Evolutionary conservation across 2,329 filamentous ascomycete species (phyloP).

Genomic region (Penicillium sp.): DNA sequence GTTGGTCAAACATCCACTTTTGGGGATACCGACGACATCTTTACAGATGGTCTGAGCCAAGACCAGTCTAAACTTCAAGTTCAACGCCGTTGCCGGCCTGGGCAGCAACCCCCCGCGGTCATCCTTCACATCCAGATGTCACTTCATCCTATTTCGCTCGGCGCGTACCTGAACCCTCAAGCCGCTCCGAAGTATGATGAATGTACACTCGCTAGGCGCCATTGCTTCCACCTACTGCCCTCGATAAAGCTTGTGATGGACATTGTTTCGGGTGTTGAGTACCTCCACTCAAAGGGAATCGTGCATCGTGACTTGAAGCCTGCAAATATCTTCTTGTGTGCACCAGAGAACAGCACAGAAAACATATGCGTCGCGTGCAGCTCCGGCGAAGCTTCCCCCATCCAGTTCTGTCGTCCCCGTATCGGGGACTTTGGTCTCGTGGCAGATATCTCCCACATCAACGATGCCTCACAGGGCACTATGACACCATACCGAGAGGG

Average conservation of each 20-base stretch:
- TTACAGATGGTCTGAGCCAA: conserved; percentile 40
- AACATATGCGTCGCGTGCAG: conserved; percentile 48
- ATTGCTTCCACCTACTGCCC: conserved; percentile 62
- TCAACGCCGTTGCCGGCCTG: conserved; percentile 20
- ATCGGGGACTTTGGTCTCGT: conserved; percentile 69
- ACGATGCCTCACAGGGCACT: conserved; percentile 25
- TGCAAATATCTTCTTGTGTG: conserved; percentile 63
- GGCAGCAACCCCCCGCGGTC: conserved; percentile 36
- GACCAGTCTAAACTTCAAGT: conserved; percentile 34
- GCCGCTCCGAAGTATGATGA: conserved; percentile 17
- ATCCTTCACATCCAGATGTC: conserved; percentile 68
- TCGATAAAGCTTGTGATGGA: conserved; percentile 57
- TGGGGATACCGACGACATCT: conserved; percentile 37
- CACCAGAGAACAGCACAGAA: conserved; percentile 47
- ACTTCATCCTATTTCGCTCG: conserved; percentile 60
- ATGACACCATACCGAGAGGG: conserved; percentile 19
- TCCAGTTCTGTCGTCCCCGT: conserved; percentile 53
- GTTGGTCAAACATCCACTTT: conserved; percentile 34
- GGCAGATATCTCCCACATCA: conserved; percentile 49
- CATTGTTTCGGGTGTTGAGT: conserved; percentile 62
- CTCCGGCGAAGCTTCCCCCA: conserved; percentile 18
- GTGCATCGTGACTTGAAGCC: conserved; percentile 68
- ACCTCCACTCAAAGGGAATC: conserved; percentile 59
- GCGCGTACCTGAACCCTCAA: conserved; percentile 53
- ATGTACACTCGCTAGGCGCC: conserved; percentile 35